phyloP scores from a whole-genome alignment of 2,329 filamentous ascomycete species.

The Elsinoe necatrix region DNA sequence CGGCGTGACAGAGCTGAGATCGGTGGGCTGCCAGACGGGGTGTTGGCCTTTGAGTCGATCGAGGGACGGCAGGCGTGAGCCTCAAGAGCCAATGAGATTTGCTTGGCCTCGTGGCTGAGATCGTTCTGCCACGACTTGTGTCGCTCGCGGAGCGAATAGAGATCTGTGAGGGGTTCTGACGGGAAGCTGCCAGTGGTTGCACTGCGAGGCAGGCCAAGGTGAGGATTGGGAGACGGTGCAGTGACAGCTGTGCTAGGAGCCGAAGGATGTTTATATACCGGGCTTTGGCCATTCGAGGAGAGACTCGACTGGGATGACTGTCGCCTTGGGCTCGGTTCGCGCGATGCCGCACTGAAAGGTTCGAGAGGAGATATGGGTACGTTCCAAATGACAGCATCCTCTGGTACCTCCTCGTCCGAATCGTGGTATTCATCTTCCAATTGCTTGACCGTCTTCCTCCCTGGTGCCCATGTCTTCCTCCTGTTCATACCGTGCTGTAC shows the following conservation, averaged over 20 bases:
- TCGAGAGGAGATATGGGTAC: slow-evolving; percentile 64
- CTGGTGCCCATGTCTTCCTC: slow-evolving; percentile 57
- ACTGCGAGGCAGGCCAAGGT: slow-evolving; percentile 23
- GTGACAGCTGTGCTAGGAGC: slow-evolving; percentile 13
- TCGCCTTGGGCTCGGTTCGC: slow-evolving; percentile 28
- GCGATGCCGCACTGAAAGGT: slow-evolving; percentile 20
- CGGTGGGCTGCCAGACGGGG: slow-evolving; percentile 24
- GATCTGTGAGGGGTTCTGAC: slow-evolving; percentile 18
- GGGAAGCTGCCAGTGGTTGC: slow-evolving; percentile 25
- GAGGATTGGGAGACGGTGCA: slow-evolving; percentile 1
- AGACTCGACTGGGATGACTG: slow-evolving; percentile 25
- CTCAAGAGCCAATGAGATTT: slow-evolving; percentile 71
- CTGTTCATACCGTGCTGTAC: slow-evolving; percentile 2
- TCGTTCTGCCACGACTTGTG: slow-evolving; percentile 69
- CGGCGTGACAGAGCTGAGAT: slow-evolving; percentile 22
- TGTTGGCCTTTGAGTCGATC: slow-evolving; percentile 38
- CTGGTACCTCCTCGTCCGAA: slow-evolving; percentile 65
- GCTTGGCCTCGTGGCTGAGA: slow-evolving; percentile 63
- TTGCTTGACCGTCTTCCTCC: slow-evolving; percentile 59
- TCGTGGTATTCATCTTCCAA: slow-evolving; percentile 74
- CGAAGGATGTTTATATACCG: slow-evolving; percentile 16
- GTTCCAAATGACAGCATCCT: slow-evolving; percentile 71
- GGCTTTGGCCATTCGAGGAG: slow-evolving; percentile 16
- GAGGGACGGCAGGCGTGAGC: slow-evolving; percentile 52
- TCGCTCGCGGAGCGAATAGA: slow-evolving; percentile 24